Conservation (phyloP, 148 eudicot genomes). For the Cornus controversa region DNA sequence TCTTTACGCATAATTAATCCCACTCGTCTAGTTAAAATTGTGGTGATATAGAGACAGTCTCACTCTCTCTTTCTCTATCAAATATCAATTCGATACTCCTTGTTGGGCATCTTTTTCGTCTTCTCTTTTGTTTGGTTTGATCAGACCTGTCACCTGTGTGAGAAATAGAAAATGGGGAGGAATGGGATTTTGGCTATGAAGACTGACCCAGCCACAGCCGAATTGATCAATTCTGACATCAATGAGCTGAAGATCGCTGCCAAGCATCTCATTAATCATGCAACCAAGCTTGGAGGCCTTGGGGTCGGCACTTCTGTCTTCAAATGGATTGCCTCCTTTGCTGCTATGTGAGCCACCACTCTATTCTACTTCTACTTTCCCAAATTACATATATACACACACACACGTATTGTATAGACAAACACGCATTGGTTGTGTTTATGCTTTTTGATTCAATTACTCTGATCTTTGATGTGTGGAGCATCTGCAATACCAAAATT, state of each 20-base stretch:
- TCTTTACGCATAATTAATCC: too few relatives aligned
- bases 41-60: too few relatives aligned
- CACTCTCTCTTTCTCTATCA: too few relatives aligned
- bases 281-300: conserved; percentile 40
- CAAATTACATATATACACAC: neutral
- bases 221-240: conserved; percentile 49
- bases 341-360: conserved; percentile 56
- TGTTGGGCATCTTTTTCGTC: too few relatives aligned
- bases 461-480: neutral
- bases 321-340: conserved; percentile 77
- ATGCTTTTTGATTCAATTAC: too few relatives aligned
- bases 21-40: too few relatives aligned
- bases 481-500: too few relatives aligned
- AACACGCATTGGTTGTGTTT: too few relatives aligned
- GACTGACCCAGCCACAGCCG: conserved; percentile 32
- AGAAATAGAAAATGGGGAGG: conserved; percentile 49
- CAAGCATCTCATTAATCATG: conserved; percentile 41
- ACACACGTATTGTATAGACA: neutral
- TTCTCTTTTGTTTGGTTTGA: neutral
- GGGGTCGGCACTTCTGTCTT: conserved; percentile 69
- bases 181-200: conserved; percentile 41
- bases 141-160: conserved; percentile 1
- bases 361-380: neutral
- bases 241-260: conserved; percentile 53
- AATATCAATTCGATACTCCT: too few relatives aligned